These are phyloP conservation scores for Nakataea oryzae DNA, from an alignment of 2,329 filamentous ascomycete species.

Conservation along the genomic window DNA sequence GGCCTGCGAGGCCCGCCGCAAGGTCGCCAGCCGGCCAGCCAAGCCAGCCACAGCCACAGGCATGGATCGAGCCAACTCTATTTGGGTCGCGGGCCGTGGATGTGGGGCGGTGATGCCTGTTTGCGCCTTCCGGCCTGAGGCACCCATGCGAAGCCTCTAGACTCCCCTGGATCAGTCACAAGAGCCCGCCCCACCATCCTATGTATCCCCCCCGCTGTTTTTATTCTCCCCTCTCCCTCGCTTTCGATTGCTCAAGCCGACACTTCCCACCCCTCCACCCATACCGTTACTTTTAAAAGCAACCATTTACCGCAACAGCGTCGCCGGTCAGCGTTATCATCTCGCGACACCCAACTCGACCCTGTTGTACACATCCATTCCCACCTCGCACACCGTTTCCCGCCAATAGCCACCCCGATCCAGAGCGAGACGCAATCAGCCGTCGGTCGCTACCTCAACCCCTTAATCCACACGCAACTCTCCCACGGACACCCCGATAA, in stretches of 20 bases:
- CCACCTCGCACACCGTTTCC: neutral
- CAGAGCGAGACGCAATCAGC: conserved; percentile 5
- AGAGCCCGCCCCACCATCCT: neutral
- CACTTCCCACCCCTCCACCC: neutral
- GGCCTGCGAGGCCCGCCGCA: neutral
- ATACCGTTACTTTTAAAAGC: neutral
- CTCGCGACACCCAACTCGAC: neutral
- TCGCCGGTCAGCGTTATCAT: neutral
- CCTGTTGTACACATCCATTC: neutral
- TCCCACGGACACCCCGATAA: conserved; percentile 3
- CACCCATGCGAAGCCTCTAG: neutral
- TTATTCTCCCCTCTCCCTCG: neutral
- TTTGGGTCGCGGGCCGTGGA: neutral
- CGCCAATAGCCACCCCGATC: neutral
- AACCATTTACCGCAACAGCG: neutral
- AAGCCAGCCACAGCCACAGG: neutral
- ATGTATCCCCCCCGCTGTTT: neutral
- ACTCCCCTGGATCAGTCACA: neutral
- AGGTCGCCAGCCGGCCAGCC: neutral
- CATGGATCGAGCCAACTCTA: neutral
- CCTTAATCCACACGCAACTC: neutral
- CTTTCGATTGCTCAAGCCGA: neutral
- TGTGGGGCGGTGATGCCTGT: neutral
- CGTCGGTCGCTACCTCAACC: conserved; percentile 4
- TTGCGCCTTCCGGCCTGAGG: neutral